Percentiles rank a stretch among this genome's conserved stretches.
Conservation (phyloP, 1,284 basidiomycete species). For the Cryptococcus floricola region DNA sequence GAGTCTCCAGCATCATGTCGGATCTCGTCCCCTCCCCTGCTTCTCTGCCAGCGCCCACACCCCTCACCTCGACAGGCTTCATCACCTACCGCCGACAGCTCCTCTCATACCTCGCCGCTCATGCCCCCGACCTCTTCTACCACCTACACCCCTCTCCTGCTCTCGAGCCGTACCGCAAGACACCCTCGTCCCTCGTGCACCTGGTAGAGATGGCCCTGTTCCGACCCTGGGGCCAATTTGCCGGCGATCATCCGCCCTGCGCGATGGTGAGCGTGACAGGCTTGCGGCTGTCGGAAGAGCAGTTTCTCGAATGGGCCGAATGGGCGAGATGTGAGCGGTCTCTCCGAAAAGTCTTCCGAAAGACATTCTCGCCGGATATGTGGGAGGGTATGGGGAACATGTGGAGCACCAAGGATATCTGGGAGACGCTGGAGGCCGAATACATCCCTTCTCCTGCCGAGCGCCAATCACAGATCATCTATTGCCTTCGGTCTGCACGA, state of each 20-base stretch:
- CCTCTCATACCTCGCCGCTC: background rate
- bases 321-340: background rate
- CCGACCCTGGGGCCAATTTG: background rate
- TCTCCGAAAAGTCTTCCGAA: background rate
- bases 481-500: background rate
- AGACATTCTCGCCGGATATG: background rate
- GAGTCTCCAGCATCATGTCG: no score
- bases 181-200: background rate
- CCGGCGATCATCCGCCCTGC: background rate
- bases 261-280: background rate
- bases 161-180: background rate
- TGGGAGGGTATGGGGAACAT: background rate
- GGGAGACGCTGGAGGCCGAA: background rate
- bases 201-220: background rate
- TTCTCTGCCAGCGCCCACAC: no score
- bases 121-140: background rate
- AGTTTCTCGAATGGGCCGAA: background rate
- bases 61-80: background rate
- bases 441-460: slow-evolving; percentile 1
- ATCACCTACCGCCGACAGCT: background rate
- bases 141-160: background rate
- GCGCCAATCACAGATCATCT: background rate
- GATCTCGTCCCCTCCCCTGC: no score
- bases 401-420: slow-evolving; percentile 2
- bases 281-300: background rate